phyloP scores from a whole-genome alignment of 345 rosid species.

The Iberis pinnata region DNA sequence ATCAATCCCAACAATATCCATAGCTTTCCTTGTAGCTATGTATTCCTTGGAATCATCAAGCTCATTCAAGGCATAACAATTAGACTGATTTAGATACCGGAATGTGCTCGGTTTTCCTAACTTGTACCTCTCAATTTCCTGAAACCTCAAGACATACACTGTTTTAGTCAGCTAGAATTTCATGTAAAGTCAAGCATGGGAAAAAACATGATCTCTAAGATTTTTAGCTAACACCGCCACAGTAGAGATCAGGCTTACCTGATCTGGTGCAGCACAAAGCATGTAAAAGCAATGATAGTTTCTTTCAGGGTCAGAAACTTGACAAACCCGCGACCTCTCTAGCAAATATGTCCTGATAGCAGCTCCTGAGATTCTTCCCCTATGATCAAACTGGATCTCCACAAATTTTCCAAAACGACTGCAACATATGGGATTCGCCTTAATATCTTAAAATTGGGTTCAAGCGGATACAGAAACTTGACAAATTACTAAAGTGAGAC shows the following conservation, averaged over 20 bases:
- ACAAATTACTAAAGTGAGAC: constrained; percentile 7
- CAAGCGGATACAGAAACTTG: constrained; percentile 17
- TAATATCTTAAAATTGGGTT: constrained; percentile 14
- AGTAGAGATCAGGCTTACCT: constrained; percentile 42
- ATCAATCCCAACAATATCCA: constrained; percentile 87
- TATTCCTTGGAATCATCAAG: constrained; percentile 84
- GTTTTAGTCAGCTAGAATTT: constrained; percentile 1
- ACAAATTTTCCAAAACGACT: constrained; percentile 99
- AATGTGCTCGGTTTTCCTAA: constrained; percentile 75
- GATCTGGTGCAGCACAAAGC: constrained; percentile 89
- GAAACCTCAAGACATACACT: constrained; percentile 20
- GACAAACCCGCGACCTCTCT: constrained; percentile 98
- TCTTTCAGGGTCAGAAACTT: constrained; percentile 97
- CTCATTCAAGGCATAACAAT: constrained; percentile 72
- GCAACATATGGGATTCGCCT: constrained; percentile 27
- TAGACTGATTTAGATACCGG: constrained; percentile 86
- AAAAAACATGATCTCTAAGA: constrained; percentile 2
- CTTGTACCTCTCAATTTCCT: constrained; percentile 72
- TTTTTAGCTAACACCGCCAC: constrained; percentile 4
- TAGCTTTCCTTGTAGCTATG: constrained; percentile 70
- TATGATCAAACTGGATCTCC: constrained; percentile 82
- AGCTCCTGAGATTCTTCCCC: constrained; percentile 93
- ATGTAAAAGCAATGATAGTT: constrained; percentile 98
- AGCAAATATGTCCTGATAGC: constrained; percentile 92
- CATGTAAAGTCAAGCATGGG: constrained; percentile 2